phyloP scores from a whole-genome alignment of 208 protist genomes.

The Tritrichomonas musculus region DNA sequence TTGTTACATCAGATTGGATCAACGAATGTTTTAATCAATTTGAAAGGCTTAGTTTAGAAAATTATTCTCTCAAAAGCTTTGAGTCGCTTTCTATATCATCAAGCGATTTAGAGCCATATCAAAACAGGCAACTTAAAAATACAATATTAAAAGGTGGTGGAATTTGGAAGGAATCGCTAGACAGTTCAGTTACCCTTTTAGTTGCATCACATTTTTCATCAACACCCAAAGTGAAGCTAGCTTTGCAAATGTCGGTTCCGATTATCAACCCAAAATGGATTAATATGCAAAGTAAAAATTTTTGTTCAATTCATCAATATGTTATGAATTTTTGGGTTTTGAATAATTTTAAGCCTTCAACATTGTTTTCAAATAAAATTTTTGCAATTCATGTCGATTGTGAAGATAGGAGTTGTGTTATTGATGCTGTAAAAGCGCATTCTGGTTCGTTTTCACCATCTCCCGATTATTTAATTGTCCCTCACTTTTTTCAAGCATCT shows the following conservation, averaged over 20 bases:
- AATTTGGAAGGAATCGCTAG: neutral
- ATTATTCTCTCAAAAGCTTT: neutral
- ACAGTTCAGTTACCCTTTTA: neutral
- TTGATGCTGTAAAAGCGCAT: neutral
- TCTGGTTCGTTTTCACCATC: neutral
- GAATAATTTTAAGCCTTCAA: neutral
- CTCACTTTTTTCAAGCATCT: neutral
- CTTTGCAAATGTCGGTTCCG: neutral
- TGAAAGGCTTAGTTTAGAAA: neutral
- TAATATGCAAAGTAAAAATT: neutral
- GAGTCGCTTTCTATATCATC: neutral
- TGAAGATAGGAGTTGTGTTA: neutral
- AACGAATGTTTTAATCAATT: neutral
- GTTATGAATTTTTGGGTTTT: neutral
- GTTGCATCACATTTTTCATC: neutral
- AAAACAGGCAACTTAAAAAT: neutral
- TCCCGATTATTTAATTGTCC: neutral
- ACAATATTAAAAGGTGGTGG: neutral
- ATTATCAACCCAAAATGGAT: neutral
- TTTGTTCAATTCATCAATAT: neutral
- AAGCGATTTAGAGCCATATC: neutral
- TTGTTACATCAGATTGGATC: neutral
- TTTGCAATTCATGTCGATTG: neutral
- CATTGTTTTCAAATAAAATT: neutral
- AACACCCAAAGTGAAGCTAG: neutral